Evolutionary conservation across 2,329 filamentous ascomycete species (phyloP), one percentile per base, ranked within the genome.

Genomic region (Stylonectria norvegica): DNA sequence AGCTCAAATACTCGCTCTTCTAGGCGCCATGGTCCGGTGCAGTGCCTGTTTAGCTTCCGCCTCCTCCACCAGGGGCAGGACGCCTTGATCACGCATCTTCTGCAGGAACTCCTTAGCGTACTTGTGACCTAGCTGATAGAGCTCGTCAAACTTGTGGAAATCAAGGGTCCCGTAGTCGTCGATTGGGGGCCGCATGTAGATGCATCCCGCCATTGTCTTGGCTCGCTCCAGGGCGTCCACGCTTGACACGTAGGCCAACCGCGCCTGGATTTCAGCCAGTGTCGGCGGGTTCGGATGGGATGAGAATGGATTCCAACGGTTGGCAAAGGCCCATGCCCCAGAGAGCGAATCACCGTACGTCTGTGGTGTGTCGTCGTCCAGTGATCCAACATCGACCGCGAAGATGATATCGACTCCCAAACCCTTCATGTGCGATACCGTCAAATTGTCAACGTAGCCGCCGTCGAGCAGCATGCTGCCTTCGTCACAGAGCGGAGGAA

Each of bases 121-220:
- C 39, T 78, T 75, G 65, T 95, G 95, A 2, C 93, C 94, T 9
- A 96, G 76, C 52, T 85, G 76, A 58, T 94, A 95, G 38, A 98
- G 91, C 72, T 98, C 94, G 57, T 97, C 91, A 64, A 98, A 98
- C 64, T 95, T 96, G 47, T 83, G 87, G 70, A 98, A 98, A 43
- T 98, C 93, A 20, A 98, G 71, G 1, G 93, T 98, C 4, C 90
- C 93, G 55, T 95, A 98, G 2, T 80, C 76, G 59, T 97, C 93
- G 48, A 98, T 86, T 0, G 93, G 93, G 4, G 94, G 94, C 1
- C 93, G 80, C 88, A 98, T 95, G 64, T 98, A 98, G 37, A 95
- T 75, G 64, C 91, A 97, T 0, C 93, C 93, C 0, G 89, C 81
- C 58, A 86, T 91, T 4, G 76, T 85, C 73, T 98, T 98, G 17